Evolutionary conservation across 78 protist genomes (phyloP).

Genomic region (Dictyostelium firmibasis): DNA sequence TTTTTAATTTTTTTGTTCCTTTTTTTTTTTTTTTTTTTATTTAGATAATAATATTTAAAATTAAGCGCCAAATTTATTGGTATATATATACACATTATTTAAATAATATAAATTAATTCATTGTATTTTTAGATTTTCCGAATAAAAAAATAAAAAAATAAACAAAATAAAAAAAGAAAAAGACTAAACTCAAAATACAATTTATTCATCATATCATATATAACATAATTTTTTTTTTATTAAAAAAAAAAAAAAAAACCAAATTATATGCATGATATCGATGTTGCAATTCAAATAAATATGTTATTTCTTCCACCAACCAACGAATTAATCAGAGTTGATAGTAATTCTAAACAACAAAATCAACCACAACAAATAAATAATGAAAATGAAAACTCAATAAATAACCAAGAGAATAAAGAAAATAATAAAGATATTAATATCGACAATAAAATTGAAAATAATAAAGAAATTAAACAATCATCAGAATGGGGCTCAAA

Average conservation of each 20-base stretch:
- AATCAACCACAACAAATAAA: background rate
- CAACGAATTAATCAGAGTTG: constrained; percentile 9
- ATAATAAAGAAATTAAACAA: background rate
- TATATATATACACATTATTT: too few species aligned
- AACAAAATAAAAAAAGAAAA: too few species aligned
- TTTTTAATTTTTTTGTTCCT: background rate
- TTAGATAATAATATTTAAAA: too few species aligned
- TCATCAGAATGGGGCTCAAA: constrained; percentile 54
- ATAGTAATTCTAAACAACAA: constrained; percentile 1
- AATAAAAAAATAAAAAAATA: too few species aligned
- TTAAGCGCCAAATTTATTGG: background rate
- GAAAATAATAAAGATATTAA: background rate
- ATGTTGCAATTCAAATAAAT: constrained; percentile 3
- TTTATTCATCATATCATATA: too few species aligned
- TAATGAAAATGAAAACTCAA: constrained; percentile 17
- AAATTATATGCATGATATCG: constrained; percentile 7
- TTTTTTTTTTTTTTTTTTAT: too few species aligned
- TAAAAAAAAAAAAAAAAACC: too few species aligned
- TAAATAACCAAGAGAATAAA: background rate
- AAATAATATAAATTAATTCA: background rate
- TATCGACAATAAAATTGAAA: background rate
- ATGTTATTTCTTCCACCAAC: constrained; percentile 29
- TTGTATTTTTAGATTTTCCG: background rate
- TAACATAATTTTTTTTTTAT: too few species aligned
- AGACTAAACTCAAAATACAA: too few species aligned